A percentile compares a stretch with the other conserved stretches of the same genome.
phyloP scores from a whole-genome alignment of 75 land plant genomes.

The Sequoia sempervirens region DNA sequence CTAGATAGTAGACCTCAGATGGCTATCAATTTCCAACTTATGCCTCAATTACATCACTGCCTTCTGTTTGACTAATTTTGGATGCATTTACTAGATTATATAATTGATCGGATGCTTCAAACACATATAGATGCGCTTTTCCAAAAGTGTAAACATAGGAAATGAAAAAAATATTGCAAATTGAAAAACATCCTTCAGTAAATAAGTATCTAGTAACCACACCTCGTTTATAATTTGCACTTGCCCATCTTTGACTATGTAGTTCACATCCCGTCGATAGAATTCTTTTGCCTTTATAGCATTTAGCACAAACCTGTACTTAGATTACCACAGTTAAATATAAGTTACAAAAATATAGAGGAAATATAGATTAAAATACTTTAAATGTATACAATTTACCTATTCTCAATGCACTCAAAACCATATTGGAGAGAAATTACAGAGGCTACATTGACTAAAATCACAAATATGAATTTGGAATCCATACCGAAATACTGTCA shows the following conservation, averaged over 20 bases:
- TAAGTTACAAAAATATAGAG: background rate
- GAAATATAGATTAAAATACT: background rate
- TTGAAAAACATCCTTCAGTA: background rate
- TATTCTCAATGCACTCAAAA: background rate
- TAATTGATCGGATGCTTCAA: background rate
- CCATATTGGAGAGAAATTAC: background rate
- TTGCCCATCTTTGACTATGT: slow-evolving; percentile 90
- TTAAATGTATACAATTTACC: background rate
- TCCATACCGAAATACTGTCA: background rate
- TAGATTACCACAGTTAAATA: background rate
- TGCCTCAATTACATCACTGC: background rate
- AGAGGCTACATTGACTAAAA: background rate
- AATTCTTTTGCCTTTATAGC: slow-evolving; percentile 97
- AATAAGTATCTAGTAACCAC: background rate
- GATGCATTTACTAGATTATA: background rate
- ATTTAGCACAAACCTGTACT: slow-evolving; percentile 83
- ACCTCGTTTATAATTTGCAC: slow-evolving; percentile 99
- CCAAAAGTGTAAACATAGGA: background rate
- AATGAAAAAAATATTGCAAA: background rate
- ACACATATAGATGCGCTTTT: background rate
- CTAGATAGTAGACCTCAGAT: background rate
- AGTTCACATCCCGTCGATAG: slow-evolving; percentile 86
- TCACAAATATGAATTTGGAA: background rate
- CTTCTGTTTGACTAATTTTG: background rate
- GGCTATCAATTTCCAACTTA: background rate